phyloP scores from a whole-genome alignment of 495 filamentous ascomycete species.

The Hyaloscypha finlandica region DNA sequence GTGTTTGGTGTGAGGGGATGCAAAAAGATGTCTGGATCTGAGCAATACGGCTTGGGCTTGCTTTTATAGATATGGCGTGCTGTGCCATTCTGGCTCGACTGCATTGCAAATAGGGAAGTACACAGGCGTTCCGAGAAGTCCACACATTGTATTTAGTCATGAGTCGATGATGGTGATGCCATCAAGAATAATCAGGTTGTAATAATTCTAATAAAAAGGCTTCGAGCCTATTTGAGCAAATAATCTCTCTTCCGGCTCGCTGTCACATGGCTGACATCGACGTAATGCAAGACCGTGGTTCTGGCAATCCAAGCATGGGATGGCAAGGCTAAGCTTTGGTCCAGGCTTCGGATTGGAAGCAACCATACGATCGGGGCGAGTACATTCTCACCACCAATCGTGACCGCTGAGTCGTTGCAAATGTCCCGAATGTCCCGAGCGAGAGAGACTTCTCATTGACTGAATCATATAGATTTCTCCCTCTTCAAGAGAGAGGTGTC shows the following conservation, averaged over 20 bases:
- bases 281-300: neutral
- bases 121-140: conserved; percentile 2
- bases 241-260: neutral
- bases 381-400: neutral
- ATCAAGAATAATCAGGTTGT: conserved; percentile 1
- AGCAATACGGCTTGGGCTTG: neutral
- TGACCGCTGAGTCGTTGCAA: neutral
- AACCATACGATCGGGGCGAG: neutral
- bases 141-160: neutral
- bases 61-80: neutral
- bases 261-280: neutral
- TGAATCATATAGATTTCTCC: neutral
- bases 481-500: neutral
- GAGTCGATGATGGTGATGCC: neutral
- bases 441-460: neutral
- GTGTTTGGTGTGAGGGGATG: neutral
- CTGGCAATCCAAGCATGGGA: neutral
- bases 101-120: conserved; percentile 7
- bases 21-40: neutral
- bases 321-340: neutral
- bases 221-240: neutral
- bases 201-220: neutral
- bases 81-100: neutral
- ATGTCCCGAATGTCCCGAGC: neutral
- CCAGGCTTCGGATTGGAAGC: neutral